Conservation (phyloP, 345 rosid species). For the Firmiana major region DNA sequence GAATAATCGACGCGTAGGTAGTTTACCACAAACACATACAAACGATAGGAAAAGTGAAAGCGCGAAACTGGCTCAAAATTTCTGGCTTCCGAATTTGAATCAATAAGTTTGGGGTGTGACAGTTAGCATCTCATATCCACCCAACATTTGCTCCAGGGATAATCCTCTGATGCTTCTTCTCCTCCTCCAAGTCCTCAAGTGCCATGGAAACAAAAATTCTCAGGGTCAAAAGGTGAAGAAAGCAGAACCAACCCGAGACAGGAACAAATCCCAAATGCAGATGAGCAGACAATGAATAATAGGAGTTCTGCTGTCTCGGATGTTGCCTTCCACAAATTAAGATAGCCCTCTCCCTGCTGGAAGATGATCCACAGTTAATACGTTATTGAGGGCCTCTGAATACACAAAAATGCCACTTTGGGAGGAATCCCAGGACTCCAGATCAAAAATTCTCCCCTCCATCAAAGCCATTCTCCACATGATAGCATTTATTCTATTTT, state of each 20-base stretch:
- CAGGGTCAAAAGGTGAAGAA: slow-evolving; percentile 29
- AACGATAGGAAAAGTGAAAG: no score
- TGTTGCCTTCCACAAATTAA: slow-evolving; percentile 35
- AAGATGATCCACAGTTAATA: slow-evolving; percentile 54
- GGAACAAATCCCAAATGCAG: slow-evolving; percentile 38
- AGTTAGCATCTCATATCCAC: slow-evolving; percentile 17
- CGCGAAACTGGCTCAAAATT: no score
- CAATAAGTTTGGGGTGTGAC: no score
- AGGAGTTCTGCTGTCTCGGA: slow-evolving; percentile 51
- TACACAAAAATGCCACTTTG: slow-evolving; percentile 30
- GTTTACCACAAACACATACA: no score
- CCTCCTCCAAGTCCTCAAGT: slow-evolving; percentile 43
- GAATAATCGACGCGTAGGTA: no score
- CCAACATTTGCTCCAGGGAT: slow-evolving; percentile 25
- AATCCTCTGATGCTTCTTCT: slow-evolving; percentile 22
- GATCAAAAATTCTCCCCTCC: slow-evolving; percentile 4
- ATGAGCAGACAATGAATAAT: slow-evolving; percentile 19
- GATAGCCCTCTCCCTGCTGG: slow-evolving; percentile 50
- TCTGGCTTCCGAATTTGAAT: no score
- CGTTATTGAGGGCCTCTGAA: slow-evolving; percentile 31
- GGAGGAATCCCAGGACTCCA: slow-evolving; percentile 30
- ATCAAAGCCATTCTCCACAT: slow-evolving; percentile 15
- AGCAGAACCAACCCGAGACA: slow-evolving; percentile 49
- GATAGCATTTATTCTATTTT: not conserved
- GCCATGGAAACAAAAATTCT: slow-evolving; percentile 32